phyloP scores from a whole-genome alignment of 331 rosid genomes.

The Pyrus hybrid region DNA sequence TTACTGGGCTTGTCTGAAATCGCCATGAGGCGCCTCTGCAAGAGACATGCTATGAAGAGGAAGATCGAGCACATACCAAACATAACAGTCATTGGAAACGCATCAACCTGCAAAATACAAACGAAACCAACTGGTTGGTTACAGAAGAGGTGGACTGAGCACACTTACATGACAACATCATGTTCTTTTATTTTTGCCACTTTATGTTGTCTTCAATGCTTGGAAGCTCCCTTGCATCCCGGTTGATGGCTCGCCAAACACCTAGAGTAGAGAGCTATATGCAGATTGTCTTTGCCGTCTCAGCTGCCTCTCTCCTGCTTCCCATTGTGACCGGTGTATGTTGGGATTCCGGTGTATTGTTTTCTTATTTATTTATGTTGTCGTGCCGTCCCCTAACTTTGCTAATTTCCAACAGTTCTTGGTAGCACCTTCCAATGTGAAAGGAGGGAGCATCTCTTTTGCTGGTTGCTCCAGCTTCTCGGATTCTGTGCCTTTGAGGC shows the following conservation, averaged over 20 bases:
- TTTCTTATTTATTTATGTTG: slow-evolving; percentile 2
- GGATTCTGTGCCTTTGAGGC: slow-evolving; percentile 93
- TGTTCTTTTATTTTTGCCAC: slow-evolving; percentile 89
- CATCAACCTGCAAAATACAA: slow-evolving; percentile 66
- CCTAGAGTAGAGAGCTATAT: slow-evolving; percentile 79
- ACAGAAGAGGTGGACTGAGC: background rate
- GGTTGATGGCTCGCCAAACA: slow-evolving; percentile 56
- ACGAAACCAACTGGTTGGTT: slow-evolving; percentile 17
- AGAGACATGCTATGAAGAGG: slow-evolving; percentile 73
- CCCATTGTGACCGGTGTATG: slow-evolving; percentile 70
- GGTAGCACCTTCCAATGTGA: slow-evolving; percentile 52
- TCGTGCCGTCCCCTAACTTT: slow-evolving; percentile 25
- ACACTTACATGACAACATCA: background rate
- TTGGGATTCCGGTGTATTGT: slow-evolving; percentile 2
- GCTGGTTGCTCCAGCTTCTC: slow-evolving; percentile 67
- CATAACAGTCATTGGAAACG: slow-evolving; percentile 95
- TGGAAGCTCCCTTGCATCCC: slow-evolving; percentile 92
- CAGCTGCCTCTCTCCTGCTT: slow-evolving; percentile 53
- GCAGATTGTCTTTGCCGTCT: slow-evolving; percentile 75
- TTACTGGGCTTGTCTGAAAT: slow-evolving; percentile 90
- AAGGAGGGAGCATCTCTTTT: slow-evolving; percentile 76
- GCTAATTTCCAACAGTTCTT: slow-evolving; percentile 56
- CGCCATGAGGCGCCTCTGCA: slow-evolving; percentile 80
- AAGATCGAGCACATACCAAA: slow-evolving; percentile 95
- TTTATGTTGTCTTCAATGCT: slow-evolving; percentile 96